These are phyloP conservation scores for Senecio squalidus DNA, from an alignment of 140 eudicot species.

Conservation along the genomic window DNA sequence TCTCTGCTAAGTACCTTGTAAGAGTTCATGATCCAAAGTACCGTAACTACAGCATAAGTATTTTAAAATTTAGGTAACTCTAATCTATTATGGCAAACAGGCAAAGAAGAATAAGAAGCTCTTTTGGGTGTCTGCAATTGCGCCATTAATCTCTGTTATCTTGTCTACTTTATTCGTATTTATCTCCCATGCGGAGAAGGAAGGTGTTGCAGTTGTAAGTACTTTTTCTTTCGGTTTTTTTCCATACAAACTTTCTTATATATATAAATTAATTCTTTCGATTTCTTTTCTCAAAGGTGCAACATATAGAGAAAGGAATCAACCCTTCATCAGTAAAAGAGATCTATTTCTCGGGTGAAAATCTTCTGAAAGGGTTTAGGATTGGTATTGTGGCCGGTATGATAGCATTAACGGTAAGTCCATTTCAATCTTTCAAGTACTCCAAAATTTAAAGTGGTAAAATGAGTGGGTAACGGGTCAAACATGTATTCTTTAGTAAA, in stretches of 20 bases:
- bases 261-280: background rate
- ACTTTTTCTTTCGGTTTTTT: background rate
- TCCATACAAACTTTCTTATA: background rate
- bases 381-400: conserved; percentile 73
- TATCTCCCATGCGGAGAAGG: conserved; percentile 64
- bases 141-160: conserved; percentile 64
- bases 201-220: conserved; percentile 78
- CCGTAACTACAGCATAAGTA: background rate
- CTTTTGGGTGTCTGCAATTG: conserved; percentile 83
- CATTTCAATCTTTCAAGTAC: background rate
- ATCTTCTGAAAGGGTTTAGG: conserved; percentile 57
- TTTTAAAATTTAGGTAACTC: background rate
- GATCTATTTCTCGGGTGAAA: conserved; percentile 55
- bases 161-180: conserved; percentile 71
- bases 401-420: conserved; percentile 64
- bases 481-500: background rate
- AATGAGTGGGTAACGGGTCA: background rate
- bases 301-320: conserved; percentile 61
- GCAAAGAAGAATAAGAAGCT: conserved; percentile 70
- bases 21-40: conserved; percentile 27
- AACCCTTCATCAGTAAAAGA: conserved; percentile 60
- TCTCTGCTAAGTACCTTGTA: conserved; percentile 68
- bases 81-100: conserved; percentile 29
- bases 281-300: conserved; percentile 34
- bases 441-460: background rate